Evolutionary conservation across 768 basidiomycete genomes (phyloP).

Genomic region (Wakefieldia striispora): DNA sequence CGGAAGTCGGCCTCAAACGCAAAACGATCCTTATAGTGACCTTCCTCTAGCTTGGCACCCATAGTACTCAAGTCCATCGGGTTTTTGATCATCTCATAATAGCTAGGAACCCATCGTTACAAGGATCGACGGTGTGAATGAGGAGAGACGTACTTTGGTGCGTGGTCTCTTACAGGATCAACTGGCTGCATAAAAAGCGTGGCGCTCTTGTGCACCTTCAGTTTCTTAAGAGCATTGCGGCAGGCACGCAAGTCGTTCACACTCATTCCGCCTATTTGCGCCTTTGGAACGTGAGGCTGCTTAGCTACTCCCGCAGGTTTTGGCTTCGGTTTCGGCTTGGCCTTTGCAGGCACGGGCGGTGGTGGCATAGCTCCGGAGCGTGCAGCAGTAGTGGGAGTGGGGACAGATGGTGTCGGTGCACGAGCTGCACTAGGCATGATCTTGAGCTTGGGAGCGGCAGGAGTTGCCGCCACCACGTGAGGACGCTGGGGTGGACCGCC

Average conservation of each 20-base stretch:
- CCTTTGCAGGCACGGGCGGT: constrained; percentile 30
- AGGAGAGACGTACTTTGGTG: constrained; percentile 61
- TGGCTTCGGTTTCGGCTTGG: constrained; percentile 27
- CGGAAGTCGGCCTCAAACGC: constrained; percentile 85
- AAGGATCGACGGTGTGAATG: constrained; percentile 4
- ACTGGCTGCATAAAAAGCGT: constrained; percentile 82
- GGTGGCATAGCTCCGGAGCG: constrained; percentile 24
- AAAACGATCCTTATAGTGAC: constrained; percentile 81
- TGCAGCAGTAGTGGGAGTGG: constrained; percentile 5
- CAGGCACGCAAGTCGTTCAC: constrained; percentile 73
- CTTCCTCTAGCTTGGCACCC: constrained; percentile 79
- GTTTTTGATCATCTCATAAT: constrained; percentile 84
- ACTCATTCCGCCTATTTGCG: constrained; percentile 75
- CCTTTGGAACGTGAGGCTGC: constrained; percentile 58
- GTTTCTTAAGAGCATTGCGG: constrained; percentile 75
- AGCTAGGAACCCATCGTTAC: constrained; percentile 45
- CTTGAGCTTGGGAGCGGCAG: constrained; percentile 56
- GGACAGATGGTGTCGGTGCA: constrained; percentile 16
- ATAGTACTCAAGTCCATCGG: constrained; percentile 96
- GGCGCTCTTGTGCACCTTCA: constrained; percentile 72
- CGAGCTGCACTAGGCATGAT: constrained; percentile 25
- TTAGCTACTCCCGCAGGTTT: constrained; percentile 28
- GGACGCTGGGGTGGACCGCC: constrained; percentile 33
- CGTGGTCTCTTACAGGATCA: constrained; percentile 91
- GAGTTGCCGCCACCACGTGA: constrained; percentile 27